A percentile compares a stretch with the other conserved stretches of the same genome.
phyloP scores from a whole-genome alignment of 192 early-diverging fungal species.

The Pilaira anomala region DNA sequence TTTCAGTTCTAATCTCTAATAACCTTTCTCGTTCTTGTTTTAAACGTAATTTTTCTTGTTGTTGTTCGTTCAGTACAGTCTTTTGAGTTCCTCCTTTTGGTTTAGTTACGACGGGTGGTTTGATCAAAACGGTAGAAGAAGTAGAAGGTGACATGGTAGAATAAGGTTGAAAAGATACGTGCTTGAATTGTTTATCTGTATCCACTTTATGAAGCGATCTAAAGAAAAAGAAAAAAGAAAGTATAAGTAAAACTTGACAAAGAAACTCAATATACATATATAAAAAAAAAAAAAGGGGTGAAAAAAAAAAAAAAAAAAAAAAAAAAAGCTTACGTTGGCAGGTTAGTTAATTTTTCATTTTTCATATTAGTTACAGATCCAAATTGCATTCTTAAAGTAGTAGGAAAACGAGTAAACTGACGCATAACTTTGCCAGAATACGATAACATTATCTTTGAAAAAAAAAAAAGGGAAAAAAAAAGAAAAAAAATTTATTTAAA shows the following conservation, averaged over 20 bases:
- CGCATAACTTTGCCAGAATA: not conserved
- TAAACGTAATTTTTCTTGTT: not conserved
- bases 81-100: too few species aligned
- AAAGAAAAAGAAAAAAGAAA: too few species aligned
- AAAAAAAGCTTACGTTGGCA: too few species aligned
- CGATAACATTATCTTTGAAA: constrained; percentile 3
- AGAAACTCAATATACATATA: too few species aligned
- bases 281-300: too few species aligned
- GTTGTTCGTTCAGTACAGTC: too few species aligned
- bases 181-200: not conserved
- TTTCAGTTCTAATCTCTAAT: not conserved
- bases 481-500: not conserved
- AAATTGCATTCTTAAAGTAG: constrained; percentile 2
- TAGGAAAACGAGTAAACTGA: constrained; percentile 1
- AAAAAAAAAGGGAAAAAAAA: not conserved
- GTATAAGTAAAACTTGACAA: too few species aligned
- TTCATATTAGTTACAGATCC: not conserved
- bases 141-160: too few species aligned
- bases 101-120: too few species aligned
- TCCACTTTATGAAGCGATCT: too few species aligned
- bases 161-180: not conserved
- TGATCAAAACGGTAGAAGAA: too few species aligned
- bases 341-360: not conserved
- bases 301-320: too few species aligned
- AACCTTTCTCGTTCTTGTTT: not conserved